These are phyloP conservation scores for Triticum turgidum DNA, from an alignment of 176 grass and related monocot genomes.

Conservation along the genomic window DNA sequence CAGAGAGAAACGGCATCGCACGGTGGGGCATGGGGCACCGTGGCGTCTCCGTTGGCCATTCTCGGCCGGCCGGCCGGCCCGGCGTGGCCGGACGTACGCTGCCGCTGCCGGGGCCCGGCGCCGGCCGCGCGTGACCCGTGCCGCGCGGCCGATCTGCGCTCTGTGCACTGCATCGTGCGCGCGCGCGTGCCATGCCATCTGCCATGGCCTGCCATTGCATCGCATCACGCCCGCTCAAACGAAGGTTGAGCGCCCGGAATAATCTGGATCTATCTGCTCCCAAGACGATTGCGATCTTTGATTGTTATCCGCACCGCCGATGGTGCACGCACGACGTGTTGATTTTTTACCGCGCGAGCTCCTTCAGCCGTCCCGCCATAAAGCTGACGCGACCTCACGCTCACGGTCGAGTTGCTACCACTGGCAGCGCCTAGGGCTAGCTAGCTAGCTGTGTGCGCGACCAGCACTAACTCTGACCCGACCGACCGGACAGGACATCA, in stretches of 20 bases:
- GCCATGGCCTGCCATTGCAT: neutral
- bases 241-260: neutral
- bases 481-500: slow-evolving; percentile 55
- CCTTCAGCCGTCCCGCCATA: neutral
- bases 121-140: too few relatives aligned
- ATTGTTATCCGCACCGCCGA: neutral
- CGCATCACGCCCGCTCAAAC: neutral
- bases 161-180: too few relatives aligned
- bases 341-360: neutral
- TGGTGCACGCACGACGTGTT: neutral
- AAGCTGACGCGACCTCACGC: slow-evolving; percentile 38
- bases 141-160: too few relatives aligned
- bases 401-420: neutral
- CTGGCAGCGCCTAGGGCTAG: neutral
- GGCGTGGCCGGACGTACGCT: neutral
- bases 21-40: too few relatives aligned
- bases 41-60: too few relatives aligned
- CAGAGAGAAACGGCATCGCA: neutral
- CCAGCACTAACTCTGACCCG: slow-evolving; percentile 29
- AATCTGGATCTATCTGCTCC: too few relatives aligned
- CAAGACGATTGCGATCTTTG: too few relatives aligned
- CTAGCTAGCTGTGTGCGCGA: neutral
- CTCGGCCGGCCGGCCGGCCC: too few relatives aligned
- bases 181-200: too few relatives aligned
- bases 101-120: too few relatives aligned